Evolutionary conservation across 2,329 filamentous ascomycete genomes (phyloP).

Genomic region (Botryotinia convoluta): DNA sequence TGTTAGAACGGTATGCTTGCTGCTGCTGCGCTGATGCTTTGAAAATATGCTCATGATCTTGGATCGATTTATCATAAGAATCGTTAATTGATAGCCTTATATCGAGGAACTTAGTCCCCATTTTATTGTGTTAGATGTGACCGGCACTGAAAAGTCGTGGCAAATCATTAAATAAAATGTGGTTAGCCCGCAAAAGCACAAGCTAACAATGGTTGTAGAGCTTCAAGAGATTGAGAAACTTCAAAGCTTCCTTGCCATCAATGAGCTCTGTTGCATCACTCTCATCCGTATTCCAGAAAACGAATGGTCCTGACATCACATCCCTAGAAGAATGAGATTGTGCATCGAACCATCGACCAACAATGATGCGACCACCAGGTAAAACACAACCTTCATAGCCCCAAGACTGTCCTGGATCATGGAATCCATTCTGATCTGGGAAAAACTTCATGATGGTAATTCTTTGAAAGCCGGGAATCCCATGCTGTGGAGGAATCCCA

Average conservation of each 20-base stretch:
- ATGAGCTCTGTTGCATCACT: conserved; percentile 23
- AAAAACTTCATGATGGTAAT: conserved; percentile 53
- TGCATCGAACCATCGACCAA: conserved; percentile 50
- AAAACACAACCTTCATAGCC: conserved; percentile 49
- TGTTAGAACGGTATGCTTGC: background rate
- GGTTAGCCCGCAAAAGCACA: background rate
- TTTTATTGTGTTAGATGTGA: background rate
- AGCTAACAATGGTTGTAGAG: background rate
- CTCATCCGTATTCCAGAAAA: conserved; percentile 39
- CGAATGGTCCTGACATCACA: conserved; percentile 37
- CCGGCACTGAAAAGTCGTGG: background rate
- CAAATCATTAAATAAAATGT: background rate
- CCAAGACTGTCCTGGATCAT: conserved; percentile 39
- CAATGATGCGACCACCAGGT: conserved; percentile 47
- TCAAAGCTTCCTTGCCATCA: conserved; percentile 27
- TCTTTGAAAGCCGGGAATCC: conserved; percentile 52
- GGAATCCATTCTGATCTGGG: conserved; percentile 25
- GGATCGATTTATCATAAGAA: too few relatives aligned
- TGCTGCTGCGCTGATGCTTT: background rate
- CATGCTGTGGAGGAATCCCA: conserved; percentile 46
- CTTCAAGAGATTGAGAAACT: conserved; percentile 25
- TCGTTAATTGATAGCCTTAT: background rate
- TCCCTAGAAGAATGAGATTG: conserved; percentile 6
- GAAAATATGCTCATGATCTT: background rate
- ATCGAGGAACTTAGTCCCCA: background rate